Evolutionary conservation across 2,329 filamentous ascomycete species (phyloP).

Genomic region (Calonectria montana): DNA sequence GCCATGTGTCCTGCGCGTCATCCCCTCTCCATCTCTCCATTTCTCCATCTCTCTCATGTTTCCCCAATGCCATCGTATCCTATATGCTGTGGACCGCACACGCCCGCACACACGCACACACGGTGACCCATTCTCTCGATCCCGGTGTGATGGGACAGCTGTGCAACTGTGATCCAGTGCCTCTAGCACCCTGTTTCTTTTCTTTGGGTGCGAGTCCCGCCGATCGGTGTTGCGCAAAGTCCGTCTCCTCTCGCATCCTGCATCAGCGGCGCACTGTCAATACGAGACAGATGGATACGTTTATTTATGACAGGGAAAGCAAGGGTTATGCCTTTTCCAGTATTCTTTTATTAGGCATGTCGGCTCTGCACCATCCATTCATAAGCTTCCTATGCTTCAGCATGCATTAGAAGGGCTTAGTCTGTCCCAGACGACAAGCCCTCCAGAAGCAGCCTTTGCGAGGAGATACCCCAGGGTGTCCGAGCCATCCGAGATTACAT

Average conservation of each 20-base stretch:
- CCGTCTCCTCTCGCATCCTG: conserved; percentile 60
- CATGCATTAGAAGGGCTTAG: not conserved
- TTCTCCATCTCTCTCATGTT: not conserved
- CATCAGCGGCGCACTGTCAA: conserved; percentile 51
- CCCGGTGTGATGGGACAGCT: not conserved
- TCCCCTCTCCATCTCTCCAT: not conserved
- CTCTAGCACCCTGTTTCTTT: not conserved
- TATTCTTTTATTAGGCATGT: not conserved
- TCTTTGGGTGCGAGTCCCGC: conserved; percentile 38
- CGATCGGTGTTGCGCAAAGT: conserved; percentile 58
- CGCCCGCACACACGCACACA: not conserved
- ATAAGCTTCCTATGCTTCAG: too few relatives aligned
- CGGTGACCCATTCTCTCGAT: not conserved
- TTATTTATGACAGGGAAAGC: too few relatives aligned
- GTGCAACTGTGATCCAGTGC: not conserved
- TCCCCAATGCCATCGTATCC: not conserved
- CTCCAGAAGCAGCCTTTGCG: not conserved
- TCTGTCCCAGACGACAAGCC: conserved; percentile 23
- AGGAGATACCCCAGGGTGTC: not conserved
- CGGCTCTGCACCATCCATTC: not conserved
- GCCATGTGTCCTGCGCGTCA: not conserved
- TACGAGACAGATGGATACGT: not conserved
- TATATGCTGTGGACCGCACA: not conserved
- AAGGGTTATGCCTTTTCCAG: not conserved
- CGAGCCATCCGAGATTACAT: not conserved